Conservation (phyloP, 2,329 filamentous ascomycete genomes). For the Alternaria hordeiaustralica region DNA sequence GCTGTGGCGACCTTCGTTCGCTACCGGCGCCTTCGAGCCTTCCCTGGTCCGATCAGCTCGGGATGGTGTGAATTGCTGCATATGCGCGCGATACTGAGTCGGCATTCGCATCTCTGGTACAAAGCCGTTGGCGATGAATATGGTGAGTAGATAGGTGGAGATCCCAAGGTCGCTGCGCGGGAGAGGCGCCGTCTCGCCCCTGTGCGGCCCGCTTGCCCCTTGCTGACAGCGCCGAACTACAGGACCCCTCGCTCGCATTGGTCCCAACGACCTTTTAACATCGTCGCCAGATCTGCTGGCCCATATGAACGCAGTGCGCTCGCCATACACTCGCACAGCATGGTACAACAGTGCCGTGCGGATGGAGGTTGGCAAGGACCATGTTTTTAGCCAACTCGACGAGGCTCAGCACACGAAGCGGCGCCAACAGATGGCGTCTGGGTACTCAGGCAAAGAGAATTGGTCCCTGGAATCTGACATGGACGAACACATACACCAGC, state of each 20-base stretch:
- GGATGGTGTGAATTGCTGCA: constrained; percentile 36
- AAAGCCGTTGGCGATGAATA: constrained; percentile 30
- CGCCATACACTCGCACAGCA: constrained; percentile 47
- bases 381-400: constrained; percentile 58
- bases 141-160: constrained; percentile 20
- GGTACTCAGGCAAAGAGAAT: constrained; percentile 62
- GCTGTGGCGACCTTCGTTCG: constrained; percentile 15
- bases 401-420: constrained; percentile 52
- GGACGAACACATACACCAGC: constrained; percentile 53
- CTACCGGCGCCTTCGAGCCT: constrained; percentile 24
- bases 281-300: constrained; percentile 54
- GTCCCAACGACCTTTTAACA: constrained; percentile 57
- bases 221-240: background rate
- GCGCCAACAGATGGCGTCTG: constrained; percentile 57
- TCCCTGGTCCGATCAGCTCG: constrained; percentile 30
- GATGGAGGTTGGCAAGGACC: constrained; percentile 59
- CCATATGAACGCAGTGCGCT: constrained; percentile 50
- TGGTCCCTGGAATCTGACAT: constrained; percentile 56
- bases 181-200: background rate
- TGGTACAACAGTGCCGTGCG: constrained; percentile 46
- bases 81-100: constrained; percentile 17
- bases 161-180: background rate
- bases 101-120: constrained; percentile 26
- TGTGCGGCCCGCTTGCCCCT: background rate
- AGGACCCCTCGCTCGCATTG: constrained; percentile 52